Conservation (phyloP, 306 rosid species). For the Glycine latifolia region DNA sequence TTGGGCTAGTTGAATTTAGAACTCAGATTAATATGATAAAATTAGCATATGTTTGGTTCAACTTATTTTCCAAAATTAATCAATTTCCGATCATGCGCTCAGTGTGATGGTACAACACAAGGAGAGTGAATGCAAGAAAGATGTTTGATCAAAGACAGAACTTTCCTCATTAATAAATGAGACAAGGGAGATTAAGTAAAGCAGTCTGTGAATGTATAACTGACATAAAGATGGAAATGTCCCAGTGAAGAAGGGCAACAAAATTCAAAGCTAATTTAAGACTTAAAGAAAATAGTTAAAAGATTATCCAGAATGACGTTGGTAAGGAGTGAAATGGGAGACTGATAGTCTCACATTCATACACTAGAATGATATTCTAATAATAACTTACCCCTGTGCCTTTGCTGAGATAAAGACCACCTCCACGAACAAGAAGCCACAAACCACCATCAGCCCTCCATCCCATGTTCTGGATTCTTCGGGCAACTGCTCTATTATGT, state of each 20-base stretch:
- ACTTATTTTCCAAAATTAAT: background rate
- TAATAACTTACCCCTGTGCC: slow-evolving; percentile 84
- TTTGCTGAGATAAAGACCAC: slow-evolving; percentile 96
- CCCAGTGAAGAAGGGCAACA: slow-evolving; percentile 19
- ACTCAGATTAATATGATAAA: slow-evolving; percentile 26
- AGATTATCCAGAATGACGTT: slow-evolving; percentile 14
- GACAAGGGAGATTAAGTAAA: background rate
- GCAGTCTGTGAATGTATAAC: background rate
- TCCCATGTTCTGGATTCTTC: slow-evolving; percentile 99
- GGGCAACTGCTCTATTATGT: slow-evolving; percentile 91
- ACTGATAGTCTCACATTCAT: slow-evolving; percentile 23
- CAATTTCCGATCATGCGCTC: background rate
- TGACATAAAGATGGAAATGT: background rate
- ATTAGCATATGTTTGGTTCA: background rate
- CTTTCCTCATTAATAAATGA: slow-evolving; percentile 26
- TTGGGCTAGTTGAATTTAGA: slow-evolving; percentile 4
- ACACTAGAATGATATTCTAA: slow-evolving; percentile 22
- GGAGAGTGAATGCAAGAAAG: slow-evolving; percentile 15
- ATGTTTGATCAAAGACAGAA: slow-evolving; percentile 29
- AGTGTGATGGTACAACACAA: background rate
- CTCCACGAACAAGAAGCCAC: slow-evolving; percentile 99
- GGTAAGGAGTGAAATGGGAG: slow-evolving; percentile 33
- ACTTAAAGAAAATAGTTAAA: background rate
- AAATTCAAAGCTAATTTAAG: slow-evolving; percentile 18
- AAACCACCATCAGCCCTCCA: slow-evolving; percentile 99